phyloP scores from a whole-genome alignment of 202 grass and related monocot species.

The Cymbopogon flexuosus region DNA sequence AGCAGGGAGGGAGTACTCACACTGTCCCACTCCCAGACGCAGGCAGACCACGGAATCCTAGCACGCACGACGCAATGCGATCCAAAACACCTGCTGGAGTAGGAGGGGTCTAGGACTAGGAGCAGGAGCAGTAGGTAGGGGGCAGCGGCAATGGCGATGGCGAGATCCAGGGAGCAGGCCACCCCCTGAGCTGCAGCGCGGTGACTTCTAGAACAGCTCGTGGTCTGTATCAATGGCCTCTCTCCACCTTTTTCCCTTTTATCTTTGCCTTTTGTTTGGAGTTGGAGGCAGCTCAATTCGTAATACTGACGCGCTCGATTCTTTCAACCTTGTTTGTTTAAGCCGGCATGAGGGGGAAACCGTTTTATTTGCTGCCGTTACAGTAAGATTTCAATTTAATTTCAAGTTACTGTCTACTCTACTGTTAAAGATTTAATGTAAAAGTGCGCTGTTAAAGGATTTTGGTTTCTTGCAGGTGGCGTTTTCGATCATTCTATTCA shows the following conservation, averaged over 20 bases:
- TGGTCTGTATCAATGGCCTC: constrained; percentile 54
- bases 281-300: constrained; percentile 25
- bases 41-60: constrained; percentile 17
- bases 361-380: not conserved
- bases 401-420: not conserved
- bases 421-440: not conserved
- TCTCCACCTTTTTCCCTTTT: constrained; percentile 1
- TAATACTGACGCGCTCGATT: constrained; percentile 19
- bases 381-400: not conserved
- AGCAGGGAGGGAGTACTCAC: constrained; percentile 24
- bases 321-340: constrained; percentile 28
- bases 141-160: constrained; percentile 39
- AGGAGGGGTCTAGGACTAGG: constrained; percentile 23
- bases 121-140: constrained; percentile 17
- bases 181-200: constrained; percentile 27
- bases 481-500: not conserved
- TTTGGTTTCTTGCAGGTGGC: not conserved
- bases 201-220: constrained; percentile 54
- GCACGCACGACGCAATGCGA: constrained; percentile 19
- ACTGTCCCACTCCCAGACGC: constrained; percentile 2
- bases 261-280: constrained; percentile 40
- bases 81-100: not conserved
- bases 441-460: not conserved
- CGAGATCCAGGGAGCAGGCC: constrained; percentile 43
- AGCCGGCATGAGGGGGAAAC: not conserved